Evolutionary conservation across 1,284 basidiomycete genomes (phyloP).

Genomic region (Takashimella koratensis): DNA sequence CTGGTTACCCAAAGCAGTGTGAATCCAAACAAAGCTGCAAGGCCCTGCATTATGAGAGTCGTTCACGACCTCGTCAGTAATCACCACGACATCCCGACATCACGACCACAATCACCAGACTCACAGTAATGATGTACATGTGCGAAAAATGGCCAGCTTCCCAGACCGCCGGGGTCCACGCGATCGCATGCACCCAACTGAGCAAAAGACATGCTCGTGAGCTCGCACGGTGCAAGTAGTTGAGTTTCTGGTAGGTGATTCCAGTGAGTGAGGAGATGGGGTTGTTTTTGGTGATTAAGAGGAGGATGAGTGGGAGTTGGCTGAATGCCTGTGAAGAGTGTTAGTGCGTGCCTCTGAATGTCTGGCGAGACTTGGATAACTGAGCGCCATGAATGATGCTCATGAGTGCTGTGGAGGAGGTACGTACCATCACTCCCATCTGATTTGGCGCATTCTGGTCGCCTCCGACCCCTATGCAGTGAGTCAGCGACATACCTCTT

Average conservation of each 20-base stretch:
- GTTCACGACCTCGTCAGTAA: too few species aligned
- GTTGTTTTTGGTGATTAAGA: slow-evolving; percentile 49
- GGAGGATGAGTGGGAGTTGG: slow-evolving; percentile 45
- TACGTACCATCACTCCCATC: slow-evolving; percentile 29
- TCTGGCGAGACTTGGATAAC: neutral
- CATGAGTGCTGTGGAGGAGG: neutral
- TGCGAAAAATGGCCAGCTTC: slow-evolving; percentile 8
- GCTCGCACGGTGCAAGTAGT: slow-evolving; percentile 49
- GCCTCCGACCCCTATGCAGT: slow-evolving; percentile 2
- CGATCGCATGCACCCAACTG: slow-evolving; percentile 38
- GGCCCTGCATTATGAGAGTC: slow-evolving; percentile 23
- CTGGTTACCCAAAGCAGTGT: slow-evolving; percentile 52
- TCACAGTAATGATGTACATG: slow-evolving; percentile 26
- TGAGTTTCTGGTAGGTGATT: slow-evolving; percentile 50
- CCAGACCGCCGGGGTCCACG: slow-evolving; percentile 27
- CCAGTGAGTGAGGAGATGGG: slow-evolving; percentile 45
- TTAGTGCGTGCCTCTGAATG: neutral
- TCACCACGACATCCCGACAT: too few species aligned
- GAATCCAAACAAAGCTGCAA: slow-evolving; percentile 40
- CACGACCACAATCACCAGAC: too few species aligned
- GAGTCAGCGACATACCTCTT: too few species aligned
- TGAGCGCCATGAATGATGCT: too few species aligned
- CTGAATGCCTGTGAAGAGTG: slow-evolving; percentile 29
- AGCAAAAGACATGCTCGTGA: slow-evolving; percentile 40
- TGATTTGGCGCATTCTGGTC: slow-evolving; percentile 22